Evolutionary conservation across 768 basidiomycete species (phyloP).

Genomic region (Mycena polygramma): DNA sequence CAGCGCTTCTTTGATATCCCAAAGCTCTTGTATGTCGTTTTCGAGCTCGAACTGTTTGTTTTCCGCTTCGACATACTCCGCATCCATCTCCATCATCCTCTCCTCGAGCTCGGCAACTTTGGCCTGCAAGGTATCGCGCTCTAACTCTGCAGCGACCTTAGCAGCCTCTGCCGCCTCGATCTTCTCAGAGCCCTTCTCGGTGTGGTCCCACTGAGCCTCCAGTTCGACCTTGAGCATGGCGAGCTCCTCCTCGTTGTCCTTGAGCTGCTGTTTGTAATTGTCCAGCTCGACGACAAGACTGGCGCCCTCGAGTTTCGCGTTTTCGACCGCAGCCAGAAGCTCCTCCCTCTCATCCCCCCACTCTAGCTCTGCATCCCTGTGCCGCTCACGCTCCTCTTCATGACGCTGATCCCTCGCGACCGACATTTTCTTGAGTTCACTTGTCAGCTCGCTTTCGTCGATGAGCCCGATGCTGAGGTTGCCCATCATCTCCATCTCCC

Average conservation of each 20-base stretch:
- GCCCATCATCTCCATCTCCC: conserved; percentile 72
- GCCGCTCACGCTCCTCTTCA: conserved; percentile 57
- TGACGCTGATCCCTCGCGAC: conserved; percentile 57
- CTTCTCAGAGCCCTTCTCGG: conserved; percentile 68
- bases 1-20: conserved; percentile 63
- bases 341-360: conserved; percentile 69
- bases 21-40: conserved; percentile 65
- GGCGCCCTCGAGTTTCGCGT: conserved; percentile 59
- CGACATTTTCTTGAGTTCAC: conserved; percentile 55
- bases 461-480: conserved; percentile 57
- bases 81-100: conserved; percentile 61
- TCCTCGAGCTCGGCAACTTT: conserved; percentile 59
- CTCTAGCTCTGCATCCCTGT: conserved; percentile 55
- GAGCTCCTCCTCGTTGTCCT: conserved; percentile 59
- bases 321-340: conserved; percentile 55
- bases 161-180: conserved; percentile 55
- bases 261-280: conserved; percentile 54
- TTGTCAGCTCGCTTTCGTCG: conserved; percentile 61
- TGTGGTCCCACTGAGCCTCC: conserved; percentile 78
- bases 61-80: conserved; percentile 69
- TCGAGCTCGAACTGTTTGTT: conserved; percentile 69
- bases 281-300: conserved; percentile 60
- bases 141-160: conserved; percentile 51
- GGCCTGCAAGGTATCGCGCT: conserved; percentile 54
- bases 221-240: conserved; percentile 70